These are phyloP conservation scores for Gynochthodes officinalis DNA, from an alignment of 257 asterid species.

Conservation along the genomic window DNA sequence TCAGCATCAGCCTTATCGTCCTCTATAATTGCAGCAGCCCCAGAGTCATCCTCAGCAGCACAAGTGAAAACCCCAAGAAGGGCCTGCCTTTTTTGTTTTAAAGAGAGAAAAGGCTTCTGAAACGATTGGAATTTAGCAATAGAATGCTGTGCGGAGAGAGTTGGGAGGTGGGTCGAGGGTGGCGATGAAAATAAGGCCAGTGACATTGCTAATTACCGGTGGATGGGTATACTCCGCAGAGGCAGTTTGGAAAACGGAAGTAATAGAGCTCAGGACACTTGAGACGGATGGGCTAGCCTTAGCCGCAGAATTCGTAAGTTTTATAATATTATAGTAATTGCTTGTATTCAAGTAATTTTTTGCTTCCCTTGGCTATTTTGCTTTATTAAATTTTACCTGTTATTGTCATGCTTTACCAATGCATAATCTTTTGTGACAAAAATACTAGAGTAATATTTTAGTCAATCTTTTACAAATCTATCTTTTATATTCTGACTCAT, in stretches of 20 bases:
- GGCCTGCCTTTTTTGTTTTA: conserved; percentile 28
- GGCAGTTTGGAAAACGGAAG: neutral
- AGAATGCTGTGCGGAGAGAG: conserved; percentile 32
- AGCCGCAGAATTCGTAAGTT: conserved; percentile 34
- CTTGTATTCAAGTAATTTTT: too few species aligned
- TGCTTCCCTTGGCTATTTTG: too few species aligned
- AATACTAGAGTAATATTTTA: too few species aligned
- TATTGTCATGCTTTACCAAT: too few species aligned
- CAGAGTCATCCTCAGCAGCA: conserved; percentile 43
- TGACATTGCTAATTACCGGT: conserved; percentile 26
- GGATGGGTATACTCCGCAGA: neutral
- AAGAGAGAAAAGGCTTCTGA: conserved; percentile 26
- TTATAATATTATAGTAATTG: neutral
- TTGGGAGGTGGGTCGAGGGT: conserved; percentile 40
- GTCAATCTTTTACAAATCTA: too few species aligned
- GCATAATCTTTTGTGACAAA: too few species aligned
- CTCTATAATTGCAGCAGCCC: conserved; percentile 39
- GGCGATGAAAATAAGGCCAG: conserved; percentile 57
- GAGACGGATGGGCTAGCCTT: conserved; percentile 25
- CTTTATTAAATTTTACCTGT: too few species aligned
- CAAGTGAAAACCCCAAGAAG: conserved; percentile 23
- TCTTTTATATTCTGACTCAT: too few species aligned
- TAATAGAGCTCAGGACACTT: conserved; percentile 16
- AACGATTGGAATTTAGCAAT: conserved; percentile 31
- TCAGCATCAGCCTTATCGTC: conserved; percentile 9